Percentiles rank a stretch among this genome's conserved stretches.
Conservation (phyloP, 2,329 filamentous ascomycete genomes). For the Hypoxylon sp. region DNA sequence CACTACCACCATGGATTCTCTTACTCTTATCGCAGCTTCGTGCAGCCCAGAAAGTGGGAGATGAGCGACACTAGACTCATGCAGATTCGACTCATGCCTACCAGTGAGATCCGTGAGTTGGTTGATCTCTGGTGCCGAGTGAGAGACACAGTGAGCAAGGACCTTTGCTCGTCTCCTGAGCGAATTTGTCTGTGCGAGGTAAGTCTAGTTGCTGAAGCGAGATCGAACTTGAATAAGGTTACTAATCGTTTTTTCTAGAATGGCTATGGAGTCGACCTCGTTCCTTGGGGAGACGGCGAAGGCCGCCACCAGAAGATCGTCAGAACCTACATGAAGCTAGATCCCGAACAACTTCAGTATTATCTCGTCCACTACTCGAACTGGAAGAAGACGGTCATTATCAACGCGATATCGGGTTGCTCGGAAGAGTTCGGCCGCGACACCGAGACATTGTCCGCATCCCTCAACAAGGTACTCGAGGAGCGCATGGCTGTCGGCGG, state of each 20-base stretch:
- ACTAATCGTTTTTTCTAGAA: constrained; percentile 37
- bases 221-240: not conserved
- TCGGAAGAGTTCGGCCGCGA: constrained; percentile 60
- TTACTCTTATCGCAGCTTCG: constrained; percentile 46
- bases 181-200: constrained; percentile 41
- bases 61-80: constrained; percentile 47
- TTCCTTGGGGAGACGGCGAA: constrained; percentile 50
- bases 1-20: constrained; percentile 64
- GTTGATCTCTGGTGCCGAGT: constrained; percentile 45
- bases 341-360: constrained; percentile 63
- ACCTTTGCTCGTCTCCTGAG: constrained; percentile 51
- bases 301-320: constrained; percentile 52
- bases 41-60: constrained; percentile 41
- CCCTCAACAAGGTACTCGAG: constrained; percentile 48
- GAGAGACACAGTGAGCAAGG: constrained; percentile 46
- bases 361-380: constrained; percentile 63
- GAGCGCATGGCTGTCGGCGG: constrained; percentile 46
- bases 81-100: constrained; percentile 48
- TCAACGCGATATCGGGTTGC: constrained; percentile 57
- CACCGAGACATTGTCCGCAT: constrained; percentile 48
- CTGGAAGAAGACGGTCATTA: constrained; percentile 58
- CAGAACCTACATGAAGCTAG: constrained; percentile 62
- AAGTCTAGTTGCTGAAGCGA: constrained; percentile 23
- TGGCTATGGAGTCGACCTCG: constrained; percentile 40
- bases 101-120: constrained; percentile 50